Percentiles rank a stretch among this genome's conserved stretches.
Evolutionary conservation across 768 basidiomycete species (phyloP).

Genomic region (Lactifluus echinatus): DNA sequence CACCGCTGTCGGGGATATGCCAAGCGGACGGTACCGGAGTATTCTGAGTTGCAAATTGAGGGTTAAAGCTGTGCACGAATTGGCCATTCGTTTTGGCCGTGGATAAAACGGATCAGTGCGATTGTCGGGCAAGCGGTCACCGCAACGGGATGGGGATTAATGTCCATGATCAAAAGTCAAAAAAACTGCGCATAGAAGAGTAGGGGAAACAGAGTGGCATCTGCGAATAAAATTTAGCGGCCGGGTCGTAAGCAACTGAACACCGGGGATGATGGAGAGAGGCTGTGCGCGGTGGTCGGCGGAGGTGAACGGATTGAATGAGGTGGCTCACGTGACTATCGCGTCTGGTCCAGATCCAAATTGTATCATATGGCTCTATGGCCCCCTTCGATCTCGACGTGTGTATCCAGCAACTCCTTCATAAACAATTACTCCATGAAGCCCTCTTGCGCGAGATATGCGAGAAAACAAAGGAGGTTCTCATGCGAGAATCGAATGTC

Average conservation of each 20-base stretch:
- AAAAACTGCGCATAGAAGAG: no score
- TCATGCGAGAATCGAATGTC: slow-evolving; percentile 98
- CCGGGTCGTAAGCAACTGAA: neutral
- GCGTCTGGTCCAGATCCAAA: neutral
- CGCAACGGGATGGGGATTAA: no score
- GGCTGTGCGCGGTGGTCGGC: neutral
- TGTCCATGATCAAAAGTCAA: neutral
- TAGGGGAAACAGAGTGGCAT: neutral
- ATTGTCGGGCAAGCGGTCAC: slow-evolving; percentile 1
- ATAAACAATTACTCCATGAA: slow-evolving; percentile 92
- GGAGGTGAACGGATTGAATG: no score
- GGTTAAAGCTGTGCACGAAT: neutral
- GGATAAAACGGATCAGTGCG: slow-evolving; percentile 2
- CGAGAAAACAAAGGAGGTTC: slow-evolving; percentile 98
- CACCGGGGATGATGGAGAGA: no score
- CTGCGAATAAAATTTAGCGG: neutral
- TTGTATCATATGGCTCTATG: slow-evolving; percentile 24
- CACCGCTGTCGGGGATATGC: neutral
- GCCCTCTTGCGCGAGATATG: slow-evolving; percentile 95
- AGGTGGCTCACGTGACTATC: no score
- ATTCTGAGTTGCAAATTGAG: slow-evolving; percentile 1
- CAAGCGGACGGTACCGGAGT: neutral
- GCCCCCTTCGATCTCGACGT: slow-evolving; percentile 91
- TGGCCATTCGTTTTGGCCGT: neutral
- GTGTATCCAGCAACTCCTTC: slow-evolving; percentile 82